Evolutionary conservation across 2,329 filamentous ascomycete genomes (phyloP).

Genomic region (Fusarium compactum): DNA sequence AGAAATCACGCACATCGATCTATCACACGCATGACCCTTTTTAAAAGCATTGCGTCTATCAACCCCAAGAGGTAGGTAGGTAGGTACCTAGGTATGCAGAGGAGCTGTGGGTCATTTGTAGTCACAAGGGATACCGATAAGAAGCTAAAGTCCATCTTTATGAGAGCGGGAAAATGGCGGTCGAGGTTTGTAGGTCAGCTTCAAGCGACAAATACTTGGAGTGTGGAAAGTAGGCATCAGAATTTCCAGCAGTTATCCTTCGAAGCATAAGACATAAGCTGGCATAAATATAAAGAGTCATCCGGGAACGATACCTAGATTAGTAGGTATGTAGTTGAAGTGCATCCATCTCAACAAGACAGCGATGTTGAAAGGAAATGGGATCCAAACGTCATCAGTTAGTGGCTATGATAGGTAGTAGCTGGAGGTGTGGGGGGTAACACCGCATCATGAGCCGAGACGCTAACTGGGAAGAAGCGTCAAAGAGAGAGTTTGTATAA

Average conservation of each 20-base stretch:
- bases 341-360: background rate
- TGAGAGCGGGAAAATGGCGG: conserved; percentile 4
- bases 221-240: background rate
- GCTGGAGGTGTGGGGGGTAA: conserved; percentile 13
- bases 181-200: background rate
- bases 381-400: conserved; percentile 26
- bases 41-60: background rate
- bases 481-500: background rate
- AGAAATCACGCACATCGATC: background rate
- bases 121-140: conserved; percentile 20
- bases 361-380: conserved; percentile 1
- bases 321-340: background rate
- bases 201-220: background rate
- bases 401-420: conserved; percentile 10
- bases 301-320: background rate
- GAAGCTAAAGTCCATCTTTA: conserved; percentile 7
- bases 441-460: conserved; percentile 22
- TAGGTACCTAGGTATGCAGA: background rate
- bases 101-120: conserved; percentile 19
- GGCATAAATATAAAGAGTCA: background rate
- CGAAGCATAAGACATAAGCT: background rate
- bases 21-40: too few species aligned
- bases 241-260: background rate
- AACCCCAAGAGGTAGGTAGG: background rate
- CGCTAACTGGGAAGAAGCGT: conserved; percentile 2